Percentiles rank a stretch among this genome's conserved stretches.
Conservation (phyloP, 129 eudicot species). For the Smallanthus sonchifolius region DNA sequence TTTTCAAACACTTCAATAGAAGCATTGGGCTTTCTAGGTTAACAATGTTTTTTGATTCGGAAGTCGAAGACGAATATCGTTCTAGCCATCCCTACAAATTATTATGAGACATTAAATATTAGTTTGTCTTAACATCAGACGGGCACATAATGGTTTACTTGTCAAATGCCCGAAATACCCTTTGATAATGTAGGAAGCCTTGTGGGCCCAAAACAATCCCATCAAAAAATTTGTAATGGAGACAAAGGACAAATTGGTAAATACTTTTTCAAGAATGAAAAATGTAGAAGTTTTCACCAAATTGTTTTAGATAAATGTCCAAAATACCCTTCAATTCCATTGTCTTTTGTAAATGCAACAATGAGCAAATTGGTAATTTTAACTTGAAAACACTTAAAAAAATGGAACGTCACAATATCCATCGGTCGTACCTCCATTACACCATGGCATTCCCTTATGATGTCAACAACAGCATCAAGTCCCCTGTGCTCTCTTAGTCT, state of each 20-base stretch:
- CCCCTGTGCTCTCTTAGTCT: constrained; percentile 88
- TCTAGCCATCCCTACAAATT: constrained; percentile 62
- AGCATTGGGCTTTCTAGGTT: constrained; percentile 59
- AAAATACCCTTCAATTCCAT: too few species aligned
- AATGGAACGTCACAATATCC: too few species aligned
- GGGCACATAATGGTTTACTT: neutral
- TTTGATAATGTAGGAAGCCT: neutral
- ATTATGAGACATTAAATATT: constrained; percentile 7
- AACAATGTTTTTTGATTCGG: constrained; percentile 36
- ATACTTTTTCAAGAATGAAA: neutral
- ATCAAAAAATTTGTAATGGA: too few species aligned
- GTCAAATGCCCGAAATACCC: neutral
- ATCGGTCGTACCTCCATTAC: constrained; percentile 63
- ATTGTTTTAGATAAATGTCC: neutral
- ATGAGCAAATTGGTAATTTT: constrained; percentile 1
- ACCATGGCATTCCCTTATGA: constrained; percentile 65
- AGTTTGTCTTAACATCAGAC: neutral
- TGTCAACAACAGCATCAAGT: constrained; percentile 85
- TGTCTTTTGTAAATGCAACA: too few species aligned
- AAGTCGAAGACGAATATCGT: constrained; percentile 29
- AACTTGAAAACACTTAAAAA: neutral
- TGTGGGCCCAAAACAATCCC: neutral
- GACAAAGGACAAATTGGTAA: too few species aligned
- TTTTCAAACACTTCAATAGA: constrained; percentile 80
- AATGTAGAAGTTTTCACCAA: neutral